Conservation (phyloP, 768 basidiomycete species). For the Mycena chlorophos region DNA sequence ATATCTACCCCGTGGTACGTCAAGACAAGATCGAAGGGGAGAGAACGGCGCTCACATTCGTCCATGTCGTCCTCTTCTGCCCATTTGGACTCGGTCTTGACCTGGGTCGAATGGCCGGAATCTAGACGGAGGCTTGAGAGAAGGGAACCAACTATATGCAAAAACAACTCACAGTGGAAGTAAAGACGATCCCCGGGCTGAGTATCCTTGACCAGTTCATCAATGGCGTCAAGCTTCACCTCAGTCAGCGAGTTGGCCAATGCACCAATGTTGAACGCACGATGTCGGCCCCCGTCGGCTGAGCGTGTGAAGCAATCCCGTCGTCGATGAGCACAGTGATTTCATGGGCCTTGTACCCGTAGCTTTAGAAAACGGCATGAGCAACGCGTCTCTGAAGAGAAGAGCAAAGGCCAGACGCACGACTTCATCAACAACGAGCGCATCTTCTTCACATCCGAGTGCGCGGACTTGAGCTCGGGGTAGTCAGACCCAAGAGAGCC, state of each 20-base stretch:
- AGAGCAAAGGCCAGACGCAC: not conserved
- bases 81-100: constrained; percentile 28
- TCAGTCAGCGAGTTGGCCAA: not conserved
- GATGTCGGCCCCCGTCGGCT: not conserved
- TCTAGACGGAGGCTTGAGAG: constrained; percentile 32
- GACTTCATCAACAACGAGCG: not conserved
- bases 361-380: not conserved
- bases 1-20: constrained; percentile 29
- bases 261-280: not conserved
- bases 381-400: not conserved
- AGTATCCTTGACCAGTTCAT: constrained; percentile 43
- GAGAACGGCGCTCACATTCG: constrained; percentile 31
- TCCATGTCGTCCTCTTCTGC: constrained; percentile 40
- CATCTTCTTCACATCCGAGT: not conserved
- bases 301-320: not conserved
- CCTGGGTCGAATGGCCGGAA: constrained; percentile 40
- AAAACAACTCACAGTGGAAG: constrained; percentile 50
- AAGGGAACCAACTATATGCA: not conserved
- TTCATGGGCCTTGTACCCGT: not conserved
- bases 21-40: not conserved
- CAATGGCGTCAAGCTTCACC: constrained; percentile 42
- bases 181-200: constrained; percentile 51
- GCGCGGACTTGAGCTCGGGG: not conserved
- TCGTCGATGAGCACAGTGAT: not conserved
- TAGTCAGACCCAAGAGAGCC: not conserved